Evolutionary conservation across 2,329 filamentous ascomycete species (phyloP).

Genomic region (Sordariomycetes sp.): DNA sequence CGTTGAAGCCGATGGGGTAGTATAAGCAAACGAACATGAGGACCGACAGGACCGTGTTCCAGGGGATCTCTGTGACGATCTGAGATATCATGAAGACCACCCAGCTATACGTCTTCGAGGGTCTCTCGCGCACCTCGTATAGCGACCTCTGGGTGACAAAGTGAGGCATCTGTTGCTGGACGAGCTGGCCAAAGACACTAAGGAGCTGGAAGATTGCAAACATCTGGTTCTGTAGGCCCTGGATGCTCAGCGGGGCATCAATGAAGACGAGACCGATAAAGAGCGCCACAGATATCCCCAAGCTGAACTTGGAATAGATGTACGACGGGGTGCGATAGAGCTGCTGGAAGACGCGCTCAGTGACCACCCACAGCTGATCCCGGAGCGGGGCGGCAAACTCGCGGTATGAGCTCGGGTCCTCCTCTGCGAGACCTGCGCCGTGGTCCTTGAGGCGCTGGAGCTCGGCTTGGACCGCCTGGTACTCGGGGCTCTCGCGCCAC

Average conservation of each 20-base stretch:
- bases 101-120: conserved; percentile 76
- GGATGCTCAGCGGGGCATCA: conserved; percentile 53
- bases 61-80: conserved; percentile 74
- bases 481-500: conserved; percentile 20
- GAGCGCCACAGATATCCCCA: conserved; percentile 51
- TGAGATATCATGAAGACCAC: conserved; percentile 73
- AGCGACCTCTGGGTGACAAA: conserved; percentile 72
- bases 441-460: not conserved
- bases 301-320: conserved; percentile 68
- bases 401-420: too few relatives aligned
- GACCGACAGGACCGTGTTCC: conserved; percentile 65
- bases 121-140: conserved; percentile 75
- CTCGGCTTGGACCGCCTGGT: conserved; percentile 12
- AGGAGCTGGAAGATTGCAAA: conserved; percentile 77
- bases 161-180: conserved; percentile 74
- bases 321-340: conserved; percentile 86
- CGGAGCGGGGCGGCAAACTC: conserved; percentile 17
- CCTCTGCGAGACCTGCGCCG: not conserved
- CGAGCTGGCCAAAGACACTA: conserved; percentile 68
- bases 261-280: conserved; percentile 79
- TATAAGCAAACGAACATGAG: conserved; percentile 75
- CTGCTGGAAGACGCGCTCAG: conserved; percentile 52
- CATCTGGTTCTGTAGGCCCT: conserved; percentile 78
- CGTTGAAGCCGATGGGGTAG: conserved; percentile 68
- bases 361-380: conserved; percentile 18